Base-by-base conservation (phyloP, 371 early-diverging fungal species). In the Apophysomyces variabilis region DNA sequence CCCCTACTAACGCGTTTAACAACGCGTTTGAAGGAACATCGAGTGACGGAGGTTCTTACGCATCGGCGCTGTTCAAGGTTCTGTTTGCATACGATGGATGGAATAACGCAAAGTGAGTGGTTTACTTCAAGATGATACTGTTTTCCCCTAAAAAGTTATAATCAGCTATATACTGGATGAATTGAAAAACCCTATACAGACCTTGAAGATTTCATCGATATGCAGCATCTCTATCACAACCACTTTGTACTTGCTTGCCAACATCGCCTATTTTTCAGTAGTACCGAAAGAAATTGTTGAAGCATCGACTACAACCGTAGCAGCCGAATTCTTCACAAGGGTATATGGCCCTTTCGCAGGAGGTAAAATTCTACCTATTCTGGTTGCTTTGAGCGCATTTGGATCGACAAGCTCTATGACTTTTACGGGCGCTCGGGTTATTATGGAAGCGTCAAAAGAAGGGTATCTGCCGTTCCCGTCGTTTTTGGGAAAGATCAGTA, bases 201-300 rank as follows among this genome's bases (percentile, higher is more conserved):
- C 68, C 5, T 38, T 79, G 63, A 61, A 64, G 41, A 66, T 70
- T 12, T 66, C 77, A 16, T 65, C 72, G 1, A 39, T 73, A 18
- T 62, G 68, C 21, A 72, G 65, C 11, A 58, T 79, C 5, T 57
- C 69, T 11, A 39, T 73, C 14, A 58, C 68, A 16, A 69, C 73
- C 8, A 56, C 58, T 3, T 62, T 76, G 4, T 79, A 75, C 61
- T 54, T 77, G 39, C 50, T 79, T 8, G 77, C 71, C 32, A 81
- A 77, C 11, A 39, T 77, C 54, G 74, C 78, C 4, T 79, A 79
- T 60, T 72, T 77, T 46, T 65, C 73, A 26, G 79, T 73, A 4
- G 71, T 79, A 11, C 73, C 79, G 7, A 60, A 64, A 47, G 69
- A 68, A 3, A 66, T 72, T 32, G 64, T 77, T 39, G n/a, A 54